Evolutionary conservation across 1,284 basidiomycete species (phyloP).

Genomic region (Ganoderma boninense): DNA sequence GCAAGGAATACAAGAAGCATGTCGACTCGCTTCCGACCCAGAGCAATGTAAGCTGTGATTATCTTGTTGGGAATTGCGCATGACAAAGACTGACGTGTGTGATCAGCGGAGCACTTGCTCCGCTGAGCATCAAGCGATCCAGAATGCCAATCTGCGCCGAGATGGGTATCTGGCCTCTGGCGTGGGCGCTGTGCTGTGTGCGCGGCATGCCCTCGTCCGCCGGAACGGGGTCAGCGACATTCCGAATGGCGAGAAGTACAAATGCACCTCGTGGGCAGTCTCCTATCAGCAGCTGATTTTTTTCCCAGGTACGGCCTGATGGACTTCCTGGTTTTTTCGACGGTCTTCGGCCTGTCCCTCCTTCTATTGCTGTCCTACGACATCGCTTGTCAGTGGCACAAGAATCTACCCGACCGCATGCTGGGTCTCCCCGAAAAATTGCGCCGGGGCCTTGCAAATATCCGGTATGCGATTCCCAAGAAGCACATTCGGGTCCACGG

Average conservation of each 20-base stretch:
- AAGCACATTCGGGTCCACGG: background rate
- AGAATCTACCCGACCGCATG: conserved; percentile 28
- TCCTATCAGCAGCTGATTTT: too few relatives aligned
- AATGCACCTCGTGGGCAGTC: too few relatives aligned
- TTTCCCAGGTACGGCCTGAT: too few relatives aligned
- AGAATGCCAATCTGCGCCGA: conserved; percentile 32
- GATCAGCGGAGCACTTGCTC: conserved; percentile 27
- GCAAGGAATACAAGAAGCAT: conserved; percentile 6
- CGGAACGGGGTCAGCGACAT: conserved; percentile 45
- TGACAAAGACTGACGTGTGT: too few relatives aligned
- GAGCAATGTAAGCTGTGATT: too few relatives aligned
- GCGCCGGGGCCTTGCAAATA: too few relatives aligned
- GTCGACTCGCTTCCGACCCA: too few relatives aligned
- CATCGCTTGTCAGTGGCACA: conserved; percentile 47
- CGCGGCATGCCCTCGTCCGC: conserved; percentile 43
- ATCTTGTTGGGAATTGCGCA: conserved; percentile 12
- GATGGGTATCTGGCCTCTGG: conserved; percentile 42
- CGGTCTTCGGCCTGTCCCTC: conserved; percentile 28
- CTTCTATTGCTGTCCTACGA: conserved; percentile 43
- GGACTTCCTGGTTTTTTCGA: conserved; percentile 44
- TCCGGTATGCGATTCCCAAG: background rate
- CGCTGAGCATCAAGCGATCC: conserved; percentile 37
- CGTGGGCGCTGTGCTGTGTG: conserved; percentile 43
- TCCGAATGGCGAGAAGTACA: conserved; percentile 48
- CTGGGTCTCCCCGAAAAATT: background rate